Base-by-base conservation (phyloP, 768 basidiomycete genomes). In the Podaxis sp. region DNA sequence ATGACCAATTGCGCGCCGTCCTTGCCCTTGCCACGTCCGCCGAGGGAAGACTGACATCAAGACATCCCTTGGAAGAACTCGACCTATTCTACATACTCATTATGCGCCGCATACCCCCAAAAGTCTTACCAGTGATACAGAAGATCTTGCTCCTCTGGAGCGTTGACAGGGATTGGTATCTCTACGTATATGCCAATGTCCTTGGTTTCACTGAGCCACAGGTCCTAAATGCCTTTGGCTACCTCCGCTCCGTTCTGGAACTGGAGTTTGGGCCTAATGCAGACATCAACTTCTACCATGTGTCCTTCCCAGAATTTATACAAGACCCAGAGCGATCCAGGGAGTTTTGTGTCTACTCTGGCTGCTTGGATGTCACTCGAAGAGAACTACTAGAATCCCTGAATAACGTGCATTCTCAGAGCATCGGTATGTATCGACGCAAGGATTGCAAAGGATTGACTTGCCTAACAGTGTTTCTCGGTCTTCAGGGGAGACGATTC, bases 1-100 rank as follows among this genome's bases (percentile, higher is more conserved):
- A 24, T 17, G 28, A 44, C 15, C 61, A 48, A 12, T 22, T 62
- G 4, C 13, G 38, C 24, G n/a, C 24, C 15, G 51, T 60, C 20
- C 57, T 58, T 22, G 17, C 48, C 20, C 50, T 53, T 10, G 17
- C 36, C 10, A 36, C 13, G 12, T 4, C 2, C 11, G 28, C 30
- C 20, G 11, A 28, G 6, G 13, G 11, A 3, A 24, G 11, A 2
- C 11, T 22, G 4, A 13, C 5, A 4, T 56, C 54, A 1, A 37
- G 40, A 11, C 44, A 48, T 48, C 57, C 57, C 4, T 26, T 58
- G 20, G 7, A 12, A 20, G 44, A 46, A 33, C 57, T 58, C 26
- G 46, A 58, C n/a, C n/a, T 55, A n/a, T 38, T 55, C 37, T 40
- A 55, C 20, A 38, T n/a, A 6, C 54, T 36, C 30, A 55, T 55